These are phyloP conservation scores for Termitomyces sp. DNA, from an alignment of 768 basidiomycete species.

Conservation along the genomic window DNA sequence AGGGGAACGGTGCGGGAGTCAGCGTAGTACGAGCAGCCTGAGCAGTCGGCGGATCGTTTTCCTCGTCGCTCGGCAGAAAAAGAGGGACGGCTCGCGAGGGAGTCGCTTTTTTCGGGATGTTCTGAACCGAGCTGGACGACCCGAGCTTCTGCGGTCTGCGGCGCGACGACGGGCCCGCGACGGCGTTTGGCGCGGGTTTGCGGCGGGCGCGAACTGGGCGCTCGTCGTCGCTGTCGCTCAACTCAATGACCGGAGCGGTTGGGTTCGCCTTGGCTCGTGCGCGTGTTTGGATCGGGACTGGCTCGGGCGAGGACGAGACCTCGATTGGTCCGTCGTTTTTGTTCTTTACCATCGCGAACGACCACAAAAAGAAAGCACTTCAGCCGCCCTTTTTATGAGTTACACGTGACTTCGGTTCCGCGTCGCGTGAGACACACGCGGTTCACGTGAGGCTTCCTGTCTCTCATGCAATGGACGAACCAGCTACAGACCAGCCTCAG, in stretches of 20 bases:
- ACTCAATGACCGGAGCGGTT: conserved; percentile 38
- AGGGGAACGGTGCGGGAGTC: not conserved
- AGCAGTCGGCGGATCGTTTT: conserved; percentile 25
- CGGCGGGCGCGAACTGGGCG: not conserved
- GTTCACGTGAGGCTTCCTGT: no score
- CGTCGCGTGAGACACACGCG: not conserved
- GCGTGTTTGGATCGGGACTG: not conserved
- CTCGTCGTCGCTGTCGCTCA: conserved; percentile 50
- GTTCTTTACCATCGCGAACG: not conserved
- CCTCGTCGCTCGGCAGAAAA: conserved; percentile 34
- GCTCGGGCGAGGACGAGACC: conserved; percentile 15
- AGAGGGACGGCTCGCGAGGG: conserved; percentile 18
- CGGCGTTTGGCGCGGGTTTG: conserved; percentile 1
- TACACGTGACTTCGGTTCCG: not conserved
- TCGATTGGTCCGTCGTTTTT: conserved; percentile 1
- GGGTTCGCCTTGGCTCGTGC: not conserved
- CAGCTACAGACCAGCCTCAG: not conserved
- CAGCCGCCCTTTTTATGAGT: not conserved
- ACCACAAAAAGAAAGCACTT: not conserved
- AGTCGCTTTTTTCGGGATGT: conserved; percentile 11
- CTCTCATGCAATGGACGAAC: not conserved
- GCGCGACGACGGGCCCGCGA: conserved; percentile 12
- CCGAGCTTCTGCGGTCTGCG: conserved; percentile 1
- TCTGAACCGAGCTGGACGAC: conserved; percentile 4
- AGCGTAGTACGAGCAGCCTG: not conserved